Evolutionary conservation across 2,329 filamentous ascomycete species (phyloP), one percentile per base, ranked within the genome.

Genomic region (Sphaerulina musiva): DNA sequence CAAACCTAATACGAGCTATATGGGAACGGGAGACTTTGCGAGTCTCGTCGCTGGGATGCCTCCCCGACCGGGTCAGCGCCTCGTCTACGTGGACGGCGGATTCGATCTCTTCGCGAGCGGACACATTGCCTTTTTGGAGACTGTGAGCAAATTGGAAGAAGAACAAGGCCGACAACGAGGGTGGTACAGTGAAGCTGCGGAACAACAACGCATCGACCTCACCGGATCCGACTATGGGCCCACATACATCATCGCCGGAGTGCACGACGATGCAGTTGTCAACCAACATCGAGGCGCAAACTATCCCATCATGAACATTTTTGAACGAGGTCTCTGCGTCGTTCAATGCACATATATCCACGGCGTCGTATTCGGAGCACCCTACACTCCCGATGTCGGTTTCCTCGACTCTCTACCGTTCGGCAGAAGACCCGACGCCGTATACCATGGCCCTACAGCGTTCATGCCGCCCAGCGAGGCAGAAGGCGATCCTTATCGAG

Each of bases 261-360:
- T 98, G 23, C 93, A 98, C 72, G 88, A 95, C 66, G 93, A 98
- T 70, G 83, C 86, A 60, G 90, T 95, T 56, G 95, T 98, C 72
- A 98, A 98, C 73, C 78, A 86, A 65, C 95, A 90, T 87, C 97
- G 97, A 74, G 92, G 93, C 36, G 80, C 96, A 65, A 98, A 98
- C 74, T 98, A 96, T 69, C 93, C 93, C 26, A 97, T 98, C 74
- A 98, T 98, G 93, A 98, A 97, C 76, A 91, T 95, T 54, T 95
- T 92, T 66, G 93, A 98, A 76, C 86, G 93, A 41, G 91, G 91
- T 1, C 82, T 98, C 20, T 98, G 93, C 69, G 92, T 97, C 31
- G 76, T 97, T 59, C 93, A 98, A 68, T 98, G 93, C 77, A 86
- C 86, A 85, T 95, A 95, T 73, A 80, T 97, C 66, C 81, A 95